These are phyloP conservation scores for Coriolopsis trogii DNA, from an alignment of 1,284 basidiomycete species.

Conservation along the genomic window DNA sequence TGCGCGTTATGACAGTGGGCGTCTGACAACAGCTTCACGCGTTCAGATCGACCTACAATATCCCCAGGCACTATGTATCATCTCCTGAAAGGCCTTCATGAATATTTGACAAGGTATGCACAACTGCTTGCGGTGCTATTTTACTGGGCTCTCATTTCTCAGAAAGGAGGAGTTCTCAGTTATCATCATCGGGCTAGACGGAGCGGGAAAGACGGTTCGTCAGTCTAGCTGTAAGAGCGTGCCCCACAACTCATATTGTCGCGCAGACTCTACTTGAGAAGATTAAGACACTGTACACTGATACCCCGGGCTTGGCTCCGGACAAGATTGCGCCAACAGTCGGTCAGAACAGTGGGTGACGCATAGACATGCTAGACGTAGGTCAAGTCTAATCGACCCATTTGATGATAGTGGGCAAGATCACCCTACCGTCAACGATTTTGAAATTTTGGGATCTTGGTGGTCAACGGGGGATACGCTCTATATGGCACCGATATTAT, in stretches of 20 bases:
- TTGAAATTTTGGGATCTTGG: conserved; percentile 95
- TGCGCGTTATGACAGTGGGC: conserved; percentile 12
- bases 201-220: conserved; percentile 87
- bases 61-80: conserved; percentile 71
- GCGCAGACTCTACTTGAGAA: conserved; percentile 85
- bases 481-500: conserved; percentile 93
- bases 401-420: conserved; percentile 79
- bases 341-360: conserved; percentile 85
- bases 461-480: conserved; percentile 88
- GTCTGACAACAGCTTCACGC: not conserved
- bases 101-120: conserved; percentile 79
- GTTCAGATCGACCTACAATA: not conserved
- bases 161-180: conserved; percentile 94
- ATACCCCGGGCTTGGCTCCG: conserved; percentile 79
- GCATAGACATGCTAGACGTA: too few species aligned
- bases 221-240: too few species aligned
- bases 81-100: conserved; percentile 86
- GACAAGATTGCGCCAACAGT: conserved; percentile 94
- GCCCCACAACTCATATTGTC: conserved; percentile 4
- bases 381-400: too few species aligned
- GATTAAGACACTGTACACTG: conserved; percentile 90
- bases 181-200: conserved; percentile 88
- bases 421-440: conserved; percentile 87
- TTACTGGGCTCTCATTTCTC: conserved; percentile 15
- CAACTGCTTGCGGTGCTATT: conserved; percentile 39